Percentiles rank a stretch among this genome's conserved stretches.
Evolutionary conservation across 257 asterid species (phyloP).

Genomic region (Leptodermis oblonga): DNA sequence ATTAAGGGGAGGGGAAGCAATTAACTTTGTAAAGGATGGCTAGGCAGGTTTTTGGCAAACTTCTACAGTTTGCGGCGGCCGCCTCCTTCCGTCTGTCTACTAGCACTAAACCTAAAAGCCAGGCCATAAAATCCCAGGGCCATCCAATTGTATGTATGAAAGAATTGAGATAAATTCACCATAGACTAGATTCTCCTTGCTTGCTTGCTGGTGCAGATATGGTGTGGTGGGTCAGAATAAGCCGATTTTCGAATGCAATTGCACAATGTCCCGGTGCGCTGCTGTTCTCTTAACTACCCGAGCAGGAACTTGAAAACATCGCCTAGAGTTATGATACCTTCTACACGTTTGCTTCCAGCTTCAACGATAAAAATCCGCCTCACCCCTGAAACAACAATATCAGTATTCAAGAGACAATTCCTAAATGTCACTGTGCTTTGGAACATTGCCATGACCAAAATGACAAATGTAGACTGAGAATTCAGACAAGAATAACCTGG

Average conservation of each 20-base stretch:
- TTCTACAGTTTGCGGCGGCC: constrained; percentile 28
- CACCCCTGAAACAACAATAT: constrained; percentile 46
- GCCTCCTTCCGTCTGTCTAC: constrained; percentile 21
- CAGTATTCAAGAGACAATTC: constrained; percentile 2
- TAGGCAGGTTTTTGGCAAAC: constrained; percentile 12
- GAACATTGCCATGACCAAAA: no score
- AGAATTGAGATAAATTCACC: constrained; percentile 23
- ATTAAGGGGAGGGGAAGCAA: background rate
- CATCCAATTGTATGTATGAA: constrained; percentile 37
- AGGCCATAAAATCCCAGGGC: constrained; percentile 40
- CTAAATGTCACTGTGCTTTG: no score
- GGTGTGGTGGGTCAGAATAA: constrained; percentile 15
- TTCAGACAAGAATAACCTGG: constrained; percentile 53
- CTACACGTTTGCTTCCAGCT: constrained; percentile 95
- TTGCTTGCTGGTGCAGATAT: constrained; percentile 10
- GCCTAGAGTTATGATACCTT: constrained; percentile 67
- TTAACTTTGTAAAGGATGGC: constrained; percentile 20
- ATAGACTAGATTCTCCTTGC: constrained; percentile 8
- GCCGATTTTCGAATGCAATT: constrained; percentile 7
- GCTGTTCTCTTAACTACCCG: constrained; percentile 43
- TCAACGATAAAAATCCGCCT: constrained; percentile 79
- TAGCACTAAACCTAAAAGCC: constrained; percentile 21
- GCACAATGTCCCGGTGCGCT: constrained; percentile 4
- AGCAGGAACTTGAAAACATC: constrained; percentile 74
- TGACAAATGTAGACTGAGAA: background rate